Evolutionary conservation across 1,284 basidiomycete genomes (phyloP), one percentile per base, ranked within the genome.

Genomic region (Cryptococcus jaspeensis): DNA sequence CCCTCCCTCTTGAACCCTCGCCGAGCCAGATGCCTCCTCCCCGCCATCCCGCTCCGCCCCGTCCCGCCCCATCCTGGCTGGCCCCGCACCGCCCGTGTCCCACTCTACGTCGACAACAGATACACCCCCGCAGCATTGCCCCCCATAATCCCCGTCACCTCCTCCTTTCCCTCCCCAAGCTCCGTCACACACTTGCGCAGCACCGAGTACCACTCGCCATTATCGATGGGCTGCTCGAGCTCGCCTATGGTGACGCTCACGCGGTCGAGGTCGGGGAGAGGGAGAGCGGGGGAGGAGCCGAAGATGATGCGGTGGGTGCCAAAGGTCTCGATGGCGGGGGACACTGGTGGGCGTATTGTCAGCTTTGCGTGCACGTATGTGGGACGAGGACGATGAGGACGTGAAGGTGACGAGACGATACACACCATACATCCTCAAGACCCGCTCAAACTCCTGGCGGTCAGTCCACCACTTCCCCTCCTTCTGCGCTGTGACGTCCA

Each of bases 401-500:
- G 36, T 16, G 20, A 37, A 15, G 41, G n/a, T 7, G n/a, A 41
- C n/a, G 7, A 25, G 25, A 45, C 53, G 28, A 9, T 23, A 87
- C 90, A 78, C 73, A 93, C 90, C 79, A 78, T 90, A 94, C 84
- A 92, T 89, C 81, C 90, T 91, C 73, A 92, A 83, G 48, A 89
- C 82, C 50, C 87, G 81, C 75, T 88, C 86, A 84, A 88, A 74
- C 89, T 90, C 72, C 81, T 84, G 71, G 80, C 81, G 64, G 38
- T 83, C 84, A 25, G 69, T 58, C 73, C 71, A 74, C 77, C 78
- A 76, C 3, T 50, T 52, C 0, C 75, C 67, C n/a, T 66, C 59
- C 28, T 75, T 74, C 2, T 41, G 72, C 7, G 55, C 52, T 16
- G 48, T 50, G 12, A 81, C 81, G 63, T 85, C 84, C 84, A 89